A percentile compares a stretch with the other conserved stretches of the same genome.
Conservation (phyloP, 129 eudicot species). For the Lonicera japonica region DNA sequence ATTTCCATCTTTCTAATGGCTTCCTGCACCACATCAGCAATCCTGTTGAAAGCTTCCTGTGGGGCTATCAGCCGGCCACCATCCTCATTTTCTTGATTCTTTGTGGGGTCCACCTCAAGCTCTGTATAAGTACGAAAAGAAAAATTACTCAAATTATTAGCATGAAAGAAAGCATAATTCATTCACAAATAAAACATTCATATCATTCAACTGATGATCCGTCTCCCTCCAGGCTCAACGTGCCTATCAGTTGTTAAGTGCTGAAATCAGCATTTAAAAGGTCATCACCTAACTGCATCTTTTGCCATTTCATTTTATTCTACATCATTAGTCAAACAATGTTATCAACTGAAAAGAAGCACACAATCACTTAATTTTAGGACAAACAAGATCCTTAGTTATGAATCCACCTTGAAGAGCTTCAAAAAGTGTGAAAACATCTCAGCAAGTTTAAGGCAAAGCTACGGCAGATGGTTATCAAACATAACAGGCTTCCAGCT, state of each 20-base stretch:
- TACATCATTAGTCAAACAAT: not conserved
- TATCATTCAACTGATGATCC: not conserved
- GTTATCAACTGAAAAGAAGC: not conserved
- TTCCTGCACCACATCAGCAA: constrained; percentile 37
- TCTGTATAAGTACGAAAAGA: constrained; percentile 10
- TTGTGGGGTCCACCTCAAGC: constrained; percentile 22
- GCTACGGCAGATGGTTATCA: not conserved
- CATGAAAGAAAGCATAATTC: not conserved
- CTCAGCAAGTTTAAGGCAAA: not conserved
- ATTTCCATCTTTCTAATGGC: constrained; percentile 37
- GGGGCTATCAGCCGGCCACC: constrained; percentile 28
- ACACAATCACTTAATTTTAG: not conserved
- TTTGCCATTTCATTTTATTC: not conserved
- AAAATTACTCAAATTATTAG: not conserved
- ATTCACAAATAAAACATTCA: not conserved
- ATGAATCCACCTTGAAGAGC: not conserved
- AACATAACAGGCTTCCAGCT: not conserved
- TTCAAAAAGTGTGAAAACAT: not conserved
- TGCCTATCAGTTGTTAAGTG: not conserved
- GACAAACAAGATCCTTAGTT: not conserved
- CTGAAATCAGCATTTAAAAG: too few species aligned
- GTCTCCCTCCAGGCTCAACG: not conserved
- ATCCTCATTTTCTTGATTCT: constrained; percentile 21
- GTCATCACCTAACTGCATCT: not conserved
- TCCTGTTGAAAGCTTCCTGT: constrained; percentile 34